Base-by-base conservation (phyloP, 2,329 filamentous ascomycete genomes). In the Neofusicoccum cordaticola region DNA sequence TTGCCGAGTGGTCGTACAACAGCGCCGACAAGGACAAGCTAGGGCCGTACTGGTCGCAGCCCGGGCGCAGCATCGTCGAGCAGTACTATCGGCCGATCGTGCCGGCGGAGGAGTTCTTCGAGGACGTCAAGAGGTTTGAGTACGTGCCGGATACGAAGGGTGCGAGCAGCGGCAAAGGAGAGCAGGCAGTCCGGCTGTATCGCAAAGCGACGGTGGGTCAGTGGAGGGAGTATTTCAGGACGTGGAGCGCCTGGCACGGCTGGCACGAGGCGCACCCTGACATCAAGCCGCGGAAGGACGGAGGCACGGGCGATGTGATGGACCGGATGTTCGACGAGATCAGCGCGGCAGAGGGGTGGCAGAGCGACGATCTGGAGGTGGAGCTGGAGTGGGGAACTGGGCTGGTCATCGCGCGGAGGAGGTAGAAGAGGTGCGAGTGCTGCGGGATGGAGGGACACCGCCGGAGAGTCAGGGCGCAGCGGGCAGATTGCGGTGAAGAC, bases 261-360 rank as follows among this genome's bases (percentile, higher is more conserved):
- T 90, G 88, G 87, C 79, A 80, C 68, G 82, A 85, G 67, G 81
- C 79, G 11, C 81, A 88, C 74, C 82, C 84, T 1, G 81, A 82
- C 44, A 71, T 69, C 42, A 82, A 79, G 72, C 80, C 80, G 63
- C 78, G 81, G 69, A 79, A 75, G 4, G 81, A 84, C 27, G 87
- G 85, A 5, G 87, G 86, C 2, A 67, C 78, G 7, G 86, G 86
- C 1, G 88, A 90, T 74, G 71, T 89, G 47, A 78, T 86, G n/a
- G 88, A 90, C 75, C 71, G 83, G 66, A 80, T 89, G 78, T 85
- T 88, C 76, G 85, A 88, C 65, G 79, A 80, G 66, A 85, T 89
- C 70, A 72, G 84, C 4, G 78, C 79, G 62, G 79, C 75, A n/a
- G 84, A 86, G 68, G 80, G 68, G 42, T 83, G 82, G 0, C 78